Conservation (phyloP, 2,329 filamentous ascomycete genomes). For the Simplicillium sp. region DNA sequence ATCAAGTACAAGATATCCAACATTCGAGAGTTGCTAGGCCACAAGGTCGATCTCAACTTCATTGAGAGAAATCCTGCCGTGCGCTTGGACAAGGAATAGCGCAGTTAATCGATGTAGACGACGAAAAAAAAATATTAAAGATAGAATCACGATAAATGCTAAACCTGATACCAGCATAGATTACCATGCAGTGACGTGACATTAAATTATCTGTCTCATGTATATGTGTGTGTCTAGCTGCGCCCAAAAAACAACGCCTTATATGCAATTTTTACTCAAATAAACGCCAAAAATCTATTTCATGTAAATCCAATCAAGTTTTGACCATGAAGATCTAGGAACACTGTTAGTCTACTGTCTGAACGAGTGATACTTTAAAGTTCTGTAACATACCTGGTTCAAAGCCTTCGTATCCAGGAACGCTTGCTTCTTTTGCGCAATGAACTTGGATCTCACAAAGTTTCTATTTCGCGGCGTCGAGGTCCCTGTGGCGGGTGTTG, state of each 20-base stretch:
- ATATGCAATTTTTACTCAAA: no score
- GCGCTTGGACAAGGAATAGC: conserved; percentile 69
- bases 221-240: no score
- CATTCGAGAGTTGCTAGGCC: conserved; percentile 83
- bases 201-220: neutral
- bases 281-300: neutral
- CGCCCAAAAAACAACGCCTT: no score
- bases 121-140: conserved; percentile 1
- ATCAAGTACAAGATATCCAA: conserved; percentile 88
- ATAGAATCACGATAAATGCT: conserved; percentile 3
- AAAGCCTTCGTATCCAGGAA: conserved; percentile 72
- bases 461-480: conserved; percentile 52
- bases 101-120: conserved; percentile 2
- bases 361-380: conserved; percentile 8
- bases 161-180: conserved; percentile 1
- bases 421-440: conserved; percentile 79
- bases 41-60: conserved; percentile 91
- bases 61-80: conserved; percentile 89
- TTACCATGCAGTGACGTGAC: neutral
- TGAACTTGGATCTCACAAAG: conserved; percentile 69
- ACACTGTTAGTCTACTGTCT: conserved; percentile 6
- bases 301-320: conserved; percentile 7
- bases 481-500: conserved; percentile 29
- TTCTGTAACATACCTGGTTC: conserved; percentile 58
- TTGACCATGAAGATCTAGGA: conserved; percentile 60